phyloP scores from a whole-genome alignment of 2,329 filamentous ascomycete species.

The Hymenoscyphus scutula region DNA sequence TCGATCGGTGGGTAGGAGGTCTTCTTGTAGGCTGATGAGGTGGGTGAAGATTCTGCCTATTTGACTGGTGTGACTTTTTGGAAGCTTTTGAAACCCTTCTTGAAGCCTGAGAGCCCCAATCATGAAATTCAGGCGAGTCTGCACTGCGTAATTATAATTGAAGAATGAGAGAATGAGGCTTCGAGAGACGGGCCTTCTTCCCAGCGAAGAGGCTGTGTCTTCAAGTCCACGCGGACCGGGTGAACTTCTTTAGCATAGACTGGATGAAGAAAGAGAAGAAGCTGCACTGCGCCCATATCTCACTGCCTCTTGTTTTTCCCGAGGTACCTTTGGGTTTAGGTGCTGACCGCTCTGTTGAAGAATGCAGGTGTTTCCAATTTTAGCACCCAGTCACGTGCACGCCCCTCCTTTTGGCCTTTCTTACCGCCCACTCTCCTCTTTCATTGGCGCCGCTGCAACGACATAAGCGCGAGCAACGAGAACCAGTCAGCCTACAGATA shows the following conservation, averaged over 20 bases:
- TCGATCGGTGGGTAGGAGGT: background rate
- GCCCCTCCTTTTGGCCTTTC: background rate
- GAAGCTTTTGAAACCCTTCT: background rate
- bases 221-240: background rate
- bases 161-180: background rate
- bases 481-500: conserved; percentile 15
- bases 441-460: background rate
- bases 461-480: conserved; percentile 7
- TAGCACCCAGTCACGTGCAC: conserved; percentile 6
- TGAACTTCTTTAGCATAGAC: background rate
- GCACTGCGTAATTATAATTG: background rate
- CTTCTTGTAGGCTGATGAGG: background rate
- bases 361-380: conserved; percentile 4
- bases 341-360: background rate
- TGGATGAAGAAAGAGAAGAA: background rate
- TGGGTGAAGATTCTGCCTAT: background rate
- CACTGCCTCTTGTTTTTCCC: background rate
- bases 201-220: background rate
- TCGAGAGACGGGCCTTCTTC: background rate
- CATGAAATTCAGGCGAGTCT: background rate
- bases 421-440: conserved; percentile 1
- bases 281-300: conserved; percentile 6
- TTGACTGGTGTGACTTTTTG: background rate
- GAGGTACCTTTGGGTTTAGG: background rate
- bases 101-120: background rate